These are phyloP conservation scores for Suillus clintonianus DNA, from an alignment of 768 basidiomycete genomes.

Conservation along the genomic window DNA sequence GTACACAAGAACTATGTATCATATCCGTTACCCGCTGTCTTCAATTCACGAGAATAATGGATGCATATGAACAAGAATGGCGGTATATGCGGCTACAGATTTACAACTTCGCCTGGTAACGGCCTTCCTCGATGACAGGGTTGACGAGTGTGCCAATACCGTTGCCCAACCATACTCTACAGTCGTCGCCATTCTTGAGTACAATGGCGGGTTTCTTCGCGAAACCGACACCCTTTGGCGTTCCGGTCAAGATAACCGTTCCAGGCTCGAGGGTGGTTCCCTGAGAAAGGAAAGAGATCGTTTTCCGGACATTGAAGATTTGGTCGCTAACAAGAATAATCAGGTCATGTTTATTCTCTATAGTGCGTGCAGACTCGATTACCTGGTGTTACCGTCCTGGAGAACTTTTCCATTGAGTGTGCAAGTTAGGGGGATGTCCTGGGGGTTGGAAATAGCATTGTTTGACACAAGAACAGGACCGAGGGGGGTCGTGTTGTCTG, in stretches of 20 bases:
- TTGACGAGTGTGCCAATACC: slow-evolving; percentile 84
- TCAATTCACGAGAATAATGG: background rate
- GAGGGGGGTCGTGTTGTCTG: slow-evolving; percentile 55
- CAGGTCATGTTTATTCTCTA: background rate
- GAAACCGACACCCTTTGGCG: slow-evolving; percentile 82
- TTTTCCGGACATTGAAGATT: slow-evolving; percentile 78
- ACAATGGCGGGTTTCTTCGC: slow-evolving; percentile 69
- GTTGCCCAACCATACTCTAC: slow-evolving; percentile 65
- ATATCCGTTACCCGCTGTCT: background rate
- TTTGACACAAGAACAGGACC: slow-evolving; percentile 82
- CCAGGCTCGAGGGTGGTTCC: slow-evolving; percentile 83
- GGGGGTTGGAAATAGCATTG: slow-evolving; percentile 63
- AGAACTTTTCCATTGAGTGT: slow-evolving; percentile 65
- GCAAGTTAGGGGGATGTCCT: slow-evolving; percentile 60
- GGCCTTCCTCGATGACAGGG: slow-evolving; percentile 69
- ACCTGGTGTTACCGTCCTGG: slow-evolving; percentile 83
- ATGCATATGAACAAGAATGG: background rate
- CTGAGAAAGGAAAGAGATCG: slow-evolving; percentile 80
- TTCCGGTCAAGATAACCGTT: slow-evolving; percentile 80
- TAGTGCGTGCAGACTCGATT: background rate
- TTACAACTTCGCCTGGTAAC: slow-evolving; percentile 45
- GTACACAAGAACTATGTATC: slow-evolving; percentile 2
- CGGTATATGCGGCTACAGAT: background rate
- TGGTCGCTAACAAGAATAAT: slow-evolving; percentile 55
- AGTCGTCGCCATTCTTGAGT: slow-evolving; percentile 73